phyloP scores from a whole-genome alignment of 1,284 basidiomycete genomes.

The Singerocomus inundabilis region DNA sequence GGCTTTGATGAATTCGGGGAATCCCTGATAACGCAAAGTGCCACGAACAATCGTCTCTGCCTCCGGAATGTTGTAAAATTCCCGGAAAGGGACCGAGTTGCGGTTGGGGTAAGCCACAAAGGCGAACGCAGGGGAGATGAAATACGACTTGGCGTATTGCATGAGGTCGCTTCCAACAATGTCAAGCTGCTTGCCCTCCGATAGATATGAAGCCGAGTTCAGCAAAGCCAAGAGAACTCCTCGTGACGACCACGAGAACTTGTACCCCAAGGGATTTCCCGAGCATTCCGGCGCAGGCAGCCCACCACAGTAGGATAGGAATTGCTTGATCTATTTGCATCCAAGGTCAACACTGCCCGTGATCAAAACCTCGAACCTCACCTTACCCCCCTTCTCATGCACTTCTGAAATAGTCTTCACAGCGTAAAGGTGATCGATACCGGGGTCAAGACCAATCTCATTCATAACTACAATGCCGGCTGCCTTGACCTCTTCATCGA shows the following conservation, averaged over 20 bases:
- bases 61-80: conserved; percentile 90
- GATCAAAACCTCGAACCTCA: conserved; percentile 28
- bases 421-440: conserved; percentile 94
- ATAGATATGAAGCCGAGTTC: conserved; percentile 86
- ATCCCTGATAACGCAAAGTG: conserved; percentile 95
- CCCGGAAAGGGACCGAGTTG: conserved; percentile 86
- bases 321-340: conserved; percentile 74
- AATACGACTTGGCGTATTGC: conserved; percentile 89
- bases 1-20: conserved; percentile 94
- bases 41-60: conserved; percentile 92
- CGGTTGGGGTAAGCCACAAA: conserved; percentile 99
- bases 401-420: conserved; percentile 96
- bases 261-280: conserved; percentile 97
- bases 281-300: conserved; percentile 89
- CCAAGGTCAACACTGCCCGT: neutral
- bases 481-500: conserved; percentile 81
- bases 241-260: conserved; percentile 98
- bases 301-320: conserved; percentile 96
- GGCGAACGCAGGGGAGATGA: conserved; percentile 92
- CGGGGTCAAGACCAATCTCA: conserved; percentile 97
- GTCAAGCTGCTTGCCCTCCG: conserved; percentile 61
- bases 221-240: conserved; percentile 94
- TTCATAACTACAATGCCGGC: conserved; percentile 97
- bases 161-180: conserved; percentile 78
- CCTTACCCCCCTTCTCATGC: conserved; percentile 92